Percentiles rank a stretch among this genome's conserved stretches.
These are phyloP conservation scores for Saccharomyces mikatae DNA, from an alignment of 805 yeast genomes.

Conservation along the genomic window DNA sequence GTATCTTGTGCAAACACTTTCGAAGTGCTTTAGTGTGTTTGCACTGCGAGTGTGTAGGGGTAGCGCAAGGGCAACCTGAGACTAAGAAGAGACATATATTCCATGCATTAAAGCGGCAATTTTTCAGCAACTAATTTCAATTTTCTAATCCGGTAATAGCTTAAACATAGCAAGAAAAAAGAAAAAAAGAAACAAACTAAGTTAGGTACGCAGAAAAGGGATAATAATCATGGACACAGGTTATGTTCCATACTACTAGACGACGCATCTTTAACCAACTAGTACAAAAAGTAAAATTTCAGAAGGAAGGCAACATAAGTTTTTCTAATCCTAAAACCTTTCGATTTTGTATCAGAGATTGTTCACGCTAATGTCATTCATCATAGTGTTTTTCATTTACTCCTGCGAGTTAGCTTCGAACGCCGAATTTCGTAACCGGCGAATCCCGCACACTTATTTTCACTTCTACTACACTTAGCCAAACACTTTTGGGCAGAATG, in stretches of 20 bases:
- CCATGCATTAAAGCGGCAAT: neutral
- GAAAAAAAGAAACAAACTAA: neutral
- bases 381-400: conserved; percentile 16
- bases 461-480: neutral
- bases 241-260: neutral
- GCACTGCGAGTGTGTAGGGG: neutral
- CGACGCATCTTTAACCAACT: neutral
- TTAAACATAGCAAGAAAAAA: neutral
- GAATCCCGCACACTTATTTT: neutral
- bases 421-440: conserved; percentile 1
- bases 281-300: conserved; percentile 13
- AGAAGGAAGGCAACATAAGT: conserved; percentile 37
- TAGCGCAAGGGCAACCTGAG: neutral
- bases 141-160: neutral
- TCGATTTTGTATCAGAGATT: conserved; percentile 31
- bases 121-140: neutral
- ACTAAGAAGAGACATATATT: neutral
- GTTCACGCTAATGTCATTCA: conserved; percentile 35
- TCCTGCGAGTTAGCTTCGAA: neutral
- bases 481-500: neutral
- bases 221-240: neutral
- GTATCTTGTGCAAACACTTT: neutral
- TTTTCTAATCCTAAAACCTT: conserved; percentile 29
- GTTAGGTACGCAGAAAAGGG: no score
- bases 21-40: neutral